phyloP scores from a whole-genome alignment of 345 rosid genomes.

The Xanthoceras sorbifolium region DNA sequence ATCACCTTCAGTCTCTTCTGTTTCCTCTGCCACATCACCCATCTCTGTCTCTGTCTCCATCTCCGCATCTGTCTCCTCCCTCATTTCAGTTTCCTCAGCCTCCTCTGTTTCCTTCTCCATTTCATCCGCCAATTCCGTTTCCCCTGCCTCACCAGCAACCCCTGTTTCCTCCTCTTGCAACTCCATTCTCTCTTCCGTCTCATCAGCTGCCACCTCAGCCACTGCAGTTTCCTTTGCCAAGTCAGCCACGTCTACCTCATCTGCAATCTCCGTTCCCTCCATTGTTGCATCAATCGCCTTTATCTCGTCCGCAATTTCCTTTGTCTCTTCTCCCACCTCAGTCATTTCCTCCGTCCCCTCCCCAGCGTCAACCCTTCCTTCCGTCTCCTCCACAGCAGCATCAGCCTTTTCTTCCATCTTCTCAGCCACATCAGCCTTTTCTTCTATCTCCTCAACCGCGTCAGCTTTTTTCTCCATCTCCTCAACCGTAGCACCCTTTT shows the following conservation, averaged over 20 bases:
- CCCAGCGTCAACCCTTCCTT: background rate
- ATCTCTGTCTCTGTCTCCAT: conserved; percentile 31
- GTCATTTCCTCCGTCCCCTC: background rate
- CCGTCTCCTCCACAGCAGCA: conserved; percentile 22
- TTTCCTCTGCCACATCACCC: conserved; percentile 31
- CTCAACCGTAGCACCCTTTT: conserved; percentile 11
- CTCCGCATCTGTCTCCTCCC: conserved; percentile 25
- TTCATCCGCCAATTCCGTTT: background rate
- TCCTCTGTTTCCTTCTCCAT: conserved; percentile 2
- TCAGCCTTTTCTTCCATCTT: conserved; percentile 23
- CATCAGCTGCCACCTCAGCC: background rate
- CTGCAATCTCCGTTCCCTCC: conserved; percentile 18
- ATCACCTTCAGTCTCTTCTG: conserved; percentile 31
- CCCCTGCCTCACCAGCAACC: conserved; percentile 27
- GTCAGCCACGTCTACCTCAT: background rate
- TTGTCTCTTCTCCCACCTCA: conserved; percentile 1
- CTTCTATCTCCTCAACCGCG: background rate
- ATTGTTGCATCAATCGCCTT: background rate
- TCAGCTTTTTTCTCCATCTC: background rate
- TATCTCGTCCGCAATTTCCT: background rate
- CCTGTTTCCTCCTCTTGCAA: conserved; percentile 23
- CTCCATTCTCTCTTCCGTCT: conserved; percentile 23
- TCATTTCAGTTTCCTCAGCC: conserved; percentile 25
- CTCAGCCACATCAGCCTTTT: conserved; percentile 14
- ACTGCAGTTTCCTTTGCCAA: conserved; percentile 10